Evolutionary conservation across 345 rosid genomes (phyloP), one percentile per base, ranked within the genome.

Genomic region (Microcos paniculata): DNA sequence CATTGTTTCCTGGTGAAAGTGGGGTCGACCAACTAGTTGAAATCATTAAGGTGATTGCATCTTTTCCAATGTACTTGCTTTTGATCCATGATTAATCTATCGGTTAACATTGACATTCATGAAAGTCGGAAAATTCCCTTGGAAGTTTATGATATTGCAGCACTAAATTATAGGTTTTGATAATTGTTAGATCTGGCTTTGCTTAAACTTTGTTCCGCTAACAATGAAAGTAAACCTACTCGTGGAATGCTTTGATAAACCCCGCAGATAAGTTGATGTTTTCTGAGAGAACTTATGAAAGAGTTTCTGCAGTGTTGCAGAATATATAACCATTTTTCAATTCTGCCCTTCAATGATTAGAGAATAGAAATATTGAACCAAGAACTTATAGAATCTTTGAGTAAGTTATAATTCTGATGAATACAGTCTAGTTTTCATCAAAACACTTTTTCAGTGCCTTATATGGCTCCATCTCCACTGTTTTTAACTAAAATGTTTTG

Each of bases 1-100:
- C 98, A 72, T 68, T 96, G 71, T 96, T 96, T 87, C 98, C 99
- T 42, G 99, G 99, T 62, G 99, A 93, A 83, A 96, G 98, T 52
- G 97, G 98, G 78, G 96, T 96, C 18, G 99, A 96, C 82, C 99
- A 93, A 77, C 85, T 96, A 63, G 98, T 96, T 51, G 98, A 96
- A 86, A 93, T 96, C 79, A 93, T 96, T 77, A 96, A 96, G 99
- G 99, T 96, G 80, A 80, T 55, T 51, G 30, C 58, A 16, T 56
- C 68, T 21, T 64, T 9, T 9, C 4, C 7, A 38, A 23, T 43
- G 6, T 42, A 9, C 30, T 66, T 65, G n/a, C 71, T 43, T 51
- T 65, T 51, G 23, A 6, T 40, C 48, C 71, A 18, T 42, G 51
- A 6, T 53, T 21, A 51, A 75, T 55, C 53, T 52, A 51, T 21